phyloP scores from a whole-genome alignment of 345 rosid genomes.

The Camelina neglecta region DNA sequence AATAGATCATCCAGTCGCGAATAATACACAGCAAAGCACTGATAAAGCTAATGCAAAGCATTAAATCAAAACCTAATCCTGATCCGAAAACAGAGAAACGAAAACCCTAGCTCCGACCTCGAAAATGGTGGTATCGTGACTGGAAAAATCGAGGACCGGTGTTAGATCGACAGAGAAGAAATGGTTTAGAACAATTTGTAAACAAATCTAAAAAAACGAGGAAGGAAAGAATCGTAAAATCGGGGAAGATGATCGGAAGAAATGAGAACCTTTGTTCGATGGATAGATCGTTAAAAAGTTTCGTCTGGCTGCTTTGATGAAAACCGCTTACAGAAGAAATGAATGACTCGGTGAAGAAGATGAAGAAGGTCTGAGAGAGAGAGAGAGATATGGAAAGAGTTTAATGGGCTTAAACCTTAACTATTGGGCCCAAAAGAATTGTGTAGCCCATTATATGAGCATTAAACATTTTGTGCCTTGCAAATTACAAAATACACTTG shows the following conservation, averaged over 20 bases:
- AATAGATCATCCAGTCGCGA: slow-evolving; percentile 5
- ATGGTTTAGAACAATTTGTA: not conserved
- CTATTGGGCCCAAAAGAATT: not conserved
- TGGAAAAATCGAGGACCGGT: not conserved
- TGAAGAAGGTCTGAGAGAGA: not conserved
- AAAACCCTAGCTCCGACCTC: not conserved
- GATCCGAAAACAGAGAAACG: not conserved
- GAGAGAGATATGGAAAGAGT: not conserved
- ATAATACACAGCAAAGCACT: not conserved
- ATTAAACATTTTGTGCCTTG: not conserved
- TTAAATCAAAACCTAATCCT: not conserved
- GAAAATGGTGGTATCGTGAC: slow-evolving; percentile 15
- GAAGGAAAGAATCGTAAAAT: not conserved
- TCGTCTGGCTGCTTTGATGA: slow-evolving; percentile 29
- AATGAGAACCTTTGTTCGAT: slow-evolving; percentile 35
- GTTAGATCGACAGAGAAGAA: slow-evolving; percentile 20
- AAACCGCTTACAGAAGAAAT: slow-evolving; percentile 18
- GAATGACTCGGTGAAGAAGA: slow-evolving; percentile 1
- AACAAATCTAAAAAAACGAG: not conserved
- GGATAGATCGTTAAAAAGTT: slow-evolving; percentile 23
- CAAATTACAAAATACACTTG: not conserved
- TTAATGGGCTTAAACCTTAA: slow-evolving; percentile 23
- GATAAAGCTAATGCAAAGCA: not conserved
- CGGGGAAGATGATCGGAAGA: slow-evolving; percentile 20
- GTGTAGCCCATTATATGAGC: not conserved